Conservation (phyloP, 495 filamentous ascomycete genomes). For the Terfezia claveryi region DNA sequence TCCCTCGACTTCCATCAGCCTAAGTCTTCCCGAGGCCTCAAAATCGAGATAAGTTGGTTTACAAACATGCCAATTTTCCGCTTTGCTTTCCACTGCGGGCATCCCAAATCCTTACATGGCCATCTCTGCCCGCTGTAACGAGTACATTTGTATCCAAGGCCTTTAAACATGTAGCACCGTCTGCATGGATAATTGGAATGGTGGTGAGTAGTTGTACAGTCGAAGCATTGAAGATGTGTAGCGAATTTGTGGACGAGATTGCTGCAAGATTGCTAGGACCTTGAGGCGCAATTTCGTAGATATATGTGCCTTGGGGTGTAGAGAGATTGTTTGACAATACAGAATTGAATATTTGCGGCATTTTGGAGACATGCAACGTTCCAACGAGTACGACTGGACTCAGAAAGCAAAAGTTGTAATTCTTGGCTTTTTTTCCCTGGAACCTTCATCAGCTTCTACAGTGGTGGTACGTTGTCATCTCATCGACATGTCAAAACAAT, state of each 20-base stretch:
- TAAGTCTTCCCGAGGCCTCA: background rate
- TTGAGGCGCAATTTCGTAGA: too few species aligned
- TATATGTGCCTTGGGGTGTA: too few species aligned
- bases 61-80: conserved; percentile 12
- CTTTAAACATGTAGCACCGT: conserved; percentile 46
- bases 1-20: background rate
- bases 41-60: conserved; percentile 16
- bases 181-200: conserved; percentile 28
- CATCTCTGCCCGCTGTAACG: conserved; percentile 38
- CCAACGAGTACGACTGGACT: too few species aligned
- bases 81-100: conserved; percentile 19
- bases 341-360: too few species aligned
- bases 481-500: too few species aligned
- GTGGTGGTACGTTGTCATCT: too few species aligned
- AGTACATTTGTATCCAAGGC: conserved; percentile 26
- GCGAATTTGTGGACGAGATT: conserved; percentile 20
- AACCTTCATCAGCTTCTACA: too few species aligned
- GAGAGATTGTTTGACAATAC: too few species aligned
- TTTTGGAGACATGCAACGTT: too few species aligned
- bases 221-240: conserved; percentile 35
- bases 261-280: background rate
- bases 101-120: conserved; percentile 37
- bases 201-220: conserved; percentile 23
- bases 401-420: too few species aligned
- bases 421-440: too few species aligned